These are phyloP conservation scores for Suillus ampliporus DNA, from an alignment of 768 basidiomycete species.

Conservation along the genomic window DNA sequence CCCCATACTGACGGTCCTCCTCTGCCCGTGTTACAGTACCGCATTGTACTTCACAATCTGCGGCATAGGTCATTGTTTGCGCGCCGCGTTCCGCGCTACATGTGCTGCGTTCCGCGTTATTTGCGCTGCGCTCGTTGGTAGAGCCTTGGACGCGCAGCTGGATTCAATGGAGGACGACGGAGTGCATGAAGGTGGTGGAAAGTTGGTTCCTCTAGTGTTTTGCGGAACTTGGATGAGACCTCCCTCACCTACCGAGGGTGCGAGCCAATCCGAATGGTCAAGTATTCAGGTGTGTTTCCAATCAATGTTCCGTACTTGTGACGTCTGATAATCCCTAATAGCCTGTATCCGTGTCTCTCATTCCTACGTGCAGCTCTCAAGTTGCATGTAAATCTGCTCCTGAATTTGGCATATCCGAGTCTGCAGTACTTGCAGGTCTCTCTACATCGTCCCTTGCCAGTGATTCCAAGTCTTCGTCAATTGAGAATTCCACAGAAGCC, in stretches of 20 bases:
- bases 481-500: background rate
- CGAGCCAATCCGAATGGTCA: background rate
- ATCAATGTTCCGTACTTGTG: background rate
- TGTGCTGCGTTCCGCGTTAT: too few species aligned
- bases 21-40: background rate
- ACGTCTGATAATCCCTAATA: background rate
- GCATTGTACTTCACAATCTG: background rate
- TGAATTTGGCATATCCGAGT: background rate
- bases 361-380: background rate
- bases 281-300: background rate
- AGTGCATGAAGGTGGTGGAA: background rate
- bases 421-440: background rate
- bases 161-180: background rate
- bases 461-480: background rate
- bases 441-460: too few species aligned
- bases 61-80: background rate
- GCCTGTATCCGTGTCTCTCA: background rate
- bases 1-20: background rate
- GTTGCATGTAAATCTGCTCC: background rate
- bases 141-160: background rate
- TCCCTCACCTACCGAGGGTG: background rate
- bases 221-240: constrained; percentile 4
- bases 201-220: background rate
- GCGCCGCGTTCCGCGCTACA: background rate
- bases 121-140: background rate